Evolutionary conservation across 805 yeast species (phyloP).

Genomic region (Cyberlindnera sargentensis): DNA sequence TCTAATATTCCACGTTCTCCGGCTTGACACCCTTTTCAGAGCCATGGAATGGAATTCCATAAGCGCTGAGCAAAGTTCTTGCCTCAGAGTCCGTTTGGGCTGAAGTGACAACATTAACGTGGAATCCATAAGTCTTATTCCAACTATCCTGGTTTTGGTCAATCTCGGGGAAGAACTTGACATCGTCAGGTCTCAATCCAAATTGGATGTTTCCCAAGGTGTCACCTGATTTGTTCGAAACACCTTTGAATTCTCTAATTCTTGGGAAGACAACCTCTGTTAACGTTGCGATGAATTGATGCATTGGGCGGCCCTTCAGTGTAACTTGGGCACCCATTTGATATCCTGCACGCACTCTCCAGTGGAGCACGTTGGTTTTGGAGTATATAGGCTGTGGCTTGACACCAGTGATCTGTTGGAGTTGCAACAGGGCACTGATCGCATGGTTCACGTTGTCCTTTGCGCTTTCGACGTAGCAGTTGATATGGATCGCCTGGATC

Average conservation of each 20-base stretch:
- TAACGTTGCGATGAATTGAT: slow-evolving; percentile 78
- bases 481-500: slow-evolving; percentile 59
- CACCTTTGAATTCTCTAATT: slow-evolving; percentile 79
- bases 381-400: slow-evolving; percentile 72
- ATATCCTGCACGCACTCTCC: slow-evolving; percentile 84
- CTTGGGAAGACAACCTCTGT: slow-evolving; percentile 92
- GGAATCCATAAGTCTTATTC: slow-evolving; percentile 82
- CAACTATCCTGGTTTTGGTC: slow-evolving; percentile 85
- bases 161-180: slow-evolving; percentile 85
- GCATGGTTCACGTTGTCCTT: slow-evolving; percentile 65
- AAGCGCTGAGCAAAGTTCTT: slow-evolving; percentile 70
- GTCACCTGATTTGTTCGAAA: slow-evolving; percentile 75
- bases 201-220: slow-evolving; percentile 77
- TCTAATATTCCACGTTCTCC: slow-evolving; percentile 19
- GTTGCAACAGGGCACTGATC: slow-evolving; percentile 66
- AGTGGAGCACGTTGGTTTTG: slow-evolving; percentile 70
- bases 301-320: slow-evolving; percentile 72
- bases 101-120: slow-evolving; percentile 75
- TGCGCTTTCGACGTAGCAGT: slow-evolving; percentile 71
- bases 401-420: slow-evolving; percentile 92
- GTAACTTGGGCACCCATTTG: slow-evolving; percentile 86
- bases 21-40: slow-evolving; percentile 31
- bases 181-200: slow-evolving; percentile 73
- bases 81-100: slow-evolving; percentile 92
- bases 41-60: slow-evolving; percentile 73